Conservation (phyloP, 768 basidiomycete species). For the Leccinum aurantiacum region DNA sequence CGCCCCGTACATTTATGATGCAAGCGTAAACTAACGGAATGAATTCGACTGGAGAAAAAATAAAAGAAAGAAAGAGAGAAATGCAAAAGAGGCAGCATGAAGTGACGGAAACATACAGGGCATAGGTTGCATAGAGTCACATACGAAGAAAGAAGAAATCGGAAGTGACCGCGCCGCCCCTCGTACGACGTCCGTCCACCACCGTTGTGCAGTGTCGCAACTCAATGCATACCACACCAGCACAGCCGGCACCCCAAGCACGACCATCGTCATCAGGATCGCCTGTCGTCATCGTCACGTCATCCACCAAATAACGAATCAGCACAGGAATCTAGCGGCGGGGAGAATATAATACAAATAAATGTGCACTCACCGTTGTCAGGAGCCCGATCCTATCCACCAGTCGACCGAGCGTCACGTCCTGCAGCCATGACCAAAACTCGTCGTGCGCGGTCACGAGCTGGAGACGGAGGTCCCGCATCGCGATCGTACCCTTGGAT, state of each 20-base stretch:
- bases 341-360: background rate
- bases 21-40: background rate
- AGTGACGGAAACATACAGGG: background rate
- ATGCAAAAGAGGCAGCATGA: conserved; percentile 5
- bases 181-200: conserved; percentile 12
- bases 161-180: background rate
- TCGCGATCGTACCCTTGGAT: conserved; percentile 19
- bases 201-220: background rate
- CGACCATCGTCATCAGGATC: conserved; percentile 19
- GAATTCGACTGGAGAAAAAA: background rate
- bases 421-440: conserved; percentile 11
- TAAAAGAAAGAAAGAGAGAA: background rate
- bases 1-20: background rate
- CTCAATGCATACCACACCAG: conserved; percentile 21
- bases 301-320: background rate
- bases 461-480: conserved; percentile 25
- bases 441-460: conserved; percentile 26
- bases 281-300: conserved; percentile 12
- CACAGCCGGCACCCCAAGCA: conserved; percentile 18
- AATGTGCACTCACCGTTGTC: conserved; percentile 10
- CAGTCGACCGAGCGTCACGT: conserved; percentile 29
- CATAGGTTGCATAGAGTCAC: conserved; percentile 4
- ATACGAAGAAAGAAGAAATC: background rate
- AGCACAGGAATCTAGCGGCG: too few relatives aligned
- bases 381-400: conserved; percentile 23